Base-by-base conservation (phyloP, 768 basidiomycete genomes). In the Rhizopogon sp. region DNA sequence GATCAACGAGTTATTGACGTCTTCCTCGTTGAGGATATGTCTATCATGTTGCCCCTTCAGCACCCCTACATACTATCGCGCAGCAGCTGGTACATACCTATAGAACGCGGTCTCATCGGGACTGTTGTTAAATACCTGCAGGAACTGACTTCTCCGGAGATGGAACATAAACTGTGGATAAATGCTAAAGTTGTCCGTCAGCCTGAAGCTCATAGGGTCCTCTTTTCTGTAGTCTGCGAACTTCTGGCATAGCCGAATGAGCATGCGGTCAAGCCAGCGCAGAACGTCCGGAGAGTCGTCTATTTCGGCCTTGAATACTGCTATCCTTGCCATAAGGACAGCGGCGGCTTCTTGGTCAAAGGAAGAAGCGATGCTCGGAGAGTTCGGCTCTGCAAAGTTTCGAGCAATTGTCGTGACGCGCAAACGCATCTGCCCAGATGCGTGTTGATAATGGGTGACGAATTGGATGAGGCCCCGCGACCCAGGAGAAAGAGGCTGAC, bases 111-210 rank as follows among this genome's bases (percentile, higher is more conserved):
- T 98, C 76, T 99, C 97, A 69, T 99, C 97, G 7, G 97, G 97
- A 79, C 93, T 95, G 78, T 98, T 99, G 73, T 98, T 98, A 75
- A 98, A 98, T 53, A 98, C 95, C 73, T 99, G 97, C 69, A 99
- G 77, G 78, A 99, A 98, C 74, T 98, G 95, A 79, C 91, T 93
- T 69, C 97, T 78, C 56, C 96, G 81, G 58, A 99, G 72, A 73
- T 99, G 97, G 86, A 98, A 99, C 97, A 98, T 99, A 77, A 99
- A 99, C 68, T 99, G 97, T 16, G 97, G 97, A 70, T 99, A 99
- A 64, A 99, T 98, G 68, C 90, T 91, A 74, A 99, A 98, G 72
- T 97, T 97, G 68, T 97, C 93, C 54, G 84, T 79, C 60, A 99
- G 77, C 62, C 93, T 79, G 81, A 99, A 98, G 67, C 88, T 93